Conservation (phyloP, 2,329 filamentous ascomycete genomes). For the Emergomyces pasteurianus region DNA sequence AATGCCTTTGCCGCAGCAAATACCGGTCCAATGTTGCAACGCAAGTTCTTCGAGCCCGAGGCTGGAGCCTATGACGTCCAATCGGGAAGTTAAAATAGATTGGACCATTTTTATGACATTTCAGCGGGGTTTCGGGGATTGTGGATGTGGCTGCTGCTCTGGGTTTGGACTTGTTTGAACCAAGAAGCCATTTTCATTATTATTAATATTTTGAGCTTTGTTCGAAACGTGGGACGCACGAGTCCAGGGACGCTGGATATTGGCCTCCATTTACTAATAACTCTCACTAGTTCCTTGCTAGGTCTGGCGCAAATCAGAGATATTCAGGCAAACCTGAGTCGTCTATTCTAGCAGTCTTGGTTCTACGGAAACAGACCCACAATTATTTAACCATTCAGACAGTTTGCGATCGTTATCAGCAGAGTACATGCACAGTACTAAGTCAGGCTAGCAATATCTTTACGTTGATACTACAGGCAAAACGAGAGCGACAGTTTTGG, state of each 20-base stretch:
- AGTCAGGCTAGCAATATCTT: neutral
- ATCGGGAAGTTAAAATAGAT: neutral
- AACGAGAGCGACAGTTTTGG: neutral
- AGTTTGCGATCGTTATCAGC: neutral
- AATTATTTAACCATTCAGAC: neutral
- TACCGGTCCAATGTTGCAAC: neutral
- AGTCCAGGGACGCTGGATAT: too few species aligned
- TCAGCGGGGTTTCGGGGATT: neutral
- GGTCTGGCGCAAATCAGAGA: neutral
- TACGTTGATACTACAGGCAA: neutral
- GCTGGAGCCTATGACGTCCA: constrained; percentile 1
- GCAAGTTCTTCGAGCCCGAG: neutral
- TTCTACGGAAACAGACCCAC: neutral
- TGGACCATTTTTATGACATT: neutral
- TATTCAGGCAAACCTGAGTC: neutral
- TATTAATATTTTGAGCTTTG: neutral
- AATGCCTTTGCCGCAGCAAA: neutral
- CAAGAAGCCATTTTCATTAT: neutral
- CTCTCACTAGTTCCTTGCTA: neutral
- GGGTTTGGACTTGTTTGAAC: neutral
- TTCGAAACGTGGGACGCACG: neutral
- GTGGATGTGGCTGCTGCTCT: neutral
- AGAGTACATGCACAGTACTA: neutral
- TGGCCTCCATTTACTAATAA: neutral
- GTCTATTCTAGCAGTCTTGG: neutral